A percentile compares a stretch with the other conserved stretches of the same genome.
These are phyloP conservation scores for Verticillium albo-atrum DNA, from an alignment of 2,329 filamentous ascomycete species.

Conservation along the genomic window DNA sequence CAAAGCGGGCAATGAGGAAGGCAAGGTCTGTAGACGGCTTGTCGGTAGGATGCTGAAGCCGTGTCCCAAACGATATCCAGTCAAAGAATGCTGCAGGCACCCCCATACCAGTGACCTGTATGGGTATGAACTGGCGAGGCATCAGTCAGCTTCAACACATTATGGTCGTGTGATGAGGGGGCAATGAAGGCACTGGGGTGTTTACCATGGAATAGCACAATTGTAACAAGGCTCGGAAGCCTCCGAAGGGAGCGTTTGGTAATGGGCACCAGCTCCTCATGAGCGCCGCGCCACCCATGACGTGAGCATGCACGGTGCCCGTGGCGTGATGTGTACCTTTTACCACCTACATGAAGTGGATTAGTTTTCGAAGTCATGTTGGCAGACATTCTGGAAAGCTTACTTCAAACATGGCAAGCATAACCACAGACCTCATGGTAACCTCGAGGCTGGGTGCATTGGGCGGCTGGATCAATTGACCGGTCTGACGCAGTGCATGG, in stretches of 20 bases:
- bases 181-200: too few relatives aligned
- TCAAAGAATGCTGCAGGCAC: conserved; percentile 39
- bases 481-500: conserved; percentile 43
- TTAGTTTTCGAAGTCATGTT: not conserved
- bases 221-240: conserved; percentile 49
- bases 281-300: conserved; percentile 56
- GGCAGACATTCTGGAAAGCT: conserved; percentile 4
- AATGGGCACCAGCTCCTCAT: conserved; percentile 41
- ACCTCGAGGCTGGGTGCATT: conserved; percentile 32
- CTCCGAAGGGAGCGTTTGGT: conserved; percentile 31
- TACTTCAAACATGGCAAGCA: conserved; percentile 60
- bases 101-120: conserved; percentile 30
- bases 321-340: conserved; percentile 41
- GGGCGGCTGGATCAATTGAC: conserved; percentile 31
- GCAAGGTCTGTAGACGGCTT: conserved; percentile 36
- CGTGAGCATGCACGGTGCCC: conserved; percentile 50
- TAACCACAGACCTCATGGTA: conserved; percentile 47
- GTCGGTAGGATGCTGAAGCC: conserved; percentile 29
- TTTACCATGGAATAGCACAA: conserved; percentile 52
- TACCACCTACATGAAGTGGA: conserved; percentile 29
- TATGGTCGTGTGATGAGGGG: not conserved
- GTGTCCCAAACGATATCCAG: conserved; percentile 32
- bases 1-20: conserved; percentile 31
- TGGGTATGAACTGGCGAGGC: conserved; percentile 36
- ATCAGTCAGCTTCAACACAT: conserved; percentile 5